Evolutionary conservation across 257 asterid species (phyloP), one percentile per base, ranked within the genome.

Genomic region (Oldenlandia corymbosa): DNA sequence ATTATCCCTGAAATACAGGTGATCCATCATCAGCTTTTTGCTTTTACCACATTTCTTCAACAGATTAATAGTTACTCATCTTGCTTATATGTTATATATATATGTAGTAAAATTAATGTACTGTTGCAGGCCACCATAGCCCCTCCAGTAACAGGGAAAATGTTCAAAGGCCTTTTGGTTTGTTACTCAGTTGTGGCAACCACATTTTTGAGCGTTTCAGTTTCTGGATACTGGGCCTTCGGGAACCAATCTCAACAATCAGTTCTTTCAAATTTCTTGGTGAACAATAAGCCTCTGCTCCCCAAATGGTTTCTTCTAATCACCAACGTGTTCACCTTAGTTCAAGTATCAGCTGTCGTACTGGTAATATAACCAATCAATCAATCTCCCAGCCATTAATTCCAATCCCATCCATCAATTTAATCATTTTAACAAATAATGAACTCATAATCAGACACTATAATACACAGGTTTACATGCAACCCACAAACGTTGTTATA

Each of bases 181-280:
- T 84, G 89, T 23, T 87, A 84, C 49, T 67, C 84, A 1, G 92
- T 80, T 52, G 89, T 84, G 49, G 57, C 82, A 26, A 58, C 82
- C 37, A 87, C 91, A 26, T 87, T 80, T 51, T 87, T 77, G 69
- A 80, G 91, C 28, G 95, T 87, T 6, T 78, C 80, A 4, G 73
- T 84, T n/a, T 87, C 92, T 13, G 95, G 92, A 2, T 87, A 82
- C 57, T 87, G 95, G 95, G 89, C 95, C 56, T 87, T 87, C 45
- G 95, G 95, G 28, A 87, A 84, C 70, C 68, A 82, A 21, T 66
- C 89, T 50, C 75, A 75, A 16, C 69, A 70, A 1, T 77, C 85
- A 7, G 66, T 87, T 18, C 87, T 87, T 11, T 69, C 85, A 4
- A 87, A 87, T 71, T 87, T 87, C 66, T 69, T 87, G 67, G 75